These are phyloP conservation scores for Phytophthora colocasiae DNA, from an alignment of 352 stramenopile species.

Conservation along the genomic window DNA sequence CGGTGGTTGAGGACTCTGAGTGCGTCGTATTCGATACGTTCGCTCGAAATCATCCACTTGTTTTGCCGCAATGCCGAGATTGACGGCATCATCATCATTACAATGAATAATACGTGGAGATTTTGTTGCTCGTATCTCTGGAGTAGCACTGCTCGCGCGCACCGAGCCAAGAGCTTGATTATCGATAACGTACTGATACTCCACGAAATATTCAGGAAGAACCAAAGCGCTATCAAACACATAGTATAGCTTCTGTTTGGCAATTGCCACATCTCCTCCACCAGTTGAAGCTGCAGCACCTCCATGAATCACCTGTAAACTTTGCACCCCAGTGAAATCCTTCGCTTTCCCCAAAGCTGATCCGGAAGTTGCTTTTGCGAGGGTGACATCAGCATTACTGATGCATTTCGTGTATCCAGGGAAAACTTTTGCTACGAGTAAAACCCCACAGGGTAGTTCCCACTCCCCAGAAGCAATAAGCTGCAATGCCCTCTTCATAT, in stretches of 20 bases:
- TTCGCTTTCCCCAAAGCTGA: slow-evolving; percentile 27
- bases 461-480: slow-evolving; percentile 49
- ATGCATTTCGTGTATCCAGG: slow-evolving; percentile 69
- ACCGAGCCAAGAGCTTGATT: slow-evolving; percentile 10
- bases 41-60: slow-evolving; percentile 67
- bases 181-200: slow-evolving; percentile 72
- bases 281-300: slow-evolving; percentile 14
- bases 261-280: slow-evolving; percentile 18
- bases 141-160: slow-evolving; percentile 4
- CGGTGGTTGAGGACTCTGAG: slow-evolving; percentile 29
- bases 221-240: slow-evolving; percentile 82
- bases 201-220: slow-evolving; percentile 88
- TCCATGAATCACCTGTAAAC: slow-evolving; percentile 55
- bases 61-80: slow-evolving; percentile 40
- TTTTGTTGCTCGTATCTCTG: slow-evolving; percentile 1
- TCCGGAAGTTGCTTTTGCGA: slow-evolving; percentile 21
- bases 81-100: slow-evolving; percentile 38
- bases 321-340: slow-evolving; percentile 59
- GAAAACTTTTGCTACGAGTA: slow-evolving; percentile 89
- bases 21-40: slow-evolving; percentile 57
- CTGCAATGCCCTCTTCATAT: slow-evolving; percentile 54
- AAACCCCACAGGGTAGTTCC: slow-evolving; percentile 50
- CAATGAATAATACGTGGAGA: slow-evolving; percentile 15
- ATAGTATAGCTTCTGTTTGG: slow-evolving; percentile 77
- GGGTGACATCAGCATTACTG: slow-evolving; percentile 24